Evolutionary conservation across 2,329 filamentous ascomycete species (phyloP), one percentile per base, ranked within the genome.

Genomic region (Chalara sp.): DNA sequence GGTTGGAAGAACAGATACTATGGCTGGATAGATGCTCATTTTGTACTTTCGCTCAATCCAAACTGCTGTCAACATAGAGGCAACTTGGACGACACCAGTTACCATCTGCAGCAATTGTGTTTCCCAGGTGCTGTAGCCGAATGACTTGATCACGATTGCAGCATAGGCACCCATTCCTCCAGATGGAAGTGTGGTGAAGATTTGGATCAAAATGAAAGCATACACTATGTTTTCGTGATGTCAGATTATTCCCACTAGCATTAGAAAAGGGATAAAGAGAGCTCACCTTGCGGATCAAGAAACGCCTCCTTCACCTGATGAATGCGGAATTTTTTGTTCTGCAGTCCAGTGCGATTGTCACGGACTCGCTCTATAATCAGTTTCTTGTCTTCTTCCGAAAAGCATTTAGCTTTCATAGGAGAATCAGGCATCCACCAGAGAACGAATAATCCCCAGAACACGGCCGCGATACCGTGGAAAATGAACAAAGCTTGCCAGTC

Each of bases 21-120:
- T 67, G 83, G 89, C 89, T 44, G 81, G 72, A 13, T 85, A 59
- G n/a, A 85, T 65, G 58, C 87, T 90, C 67, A 89, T 85, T n/a
- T 73, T 69, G 1, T 76, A 84, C 72, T 42, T 72, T 77, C 56
- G 84, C 82, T 28, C 76, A 66, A 6, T 8, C 41, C 41, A 43
- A 8, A 43, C 41, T 10, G 89, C 75, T 0, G 80, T 83, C 77
- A 89, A 85, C 49, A 89, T 76, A 37, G 87, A 76, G 48, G 87
- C 82, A 1, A 85, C 89, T 48, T 85, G 86, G 45, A 86, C 64
- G 61, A 87, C 79, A 5, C 86, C 86, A 0, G 88, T 71, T 0
- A 89, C 86, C 83, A 90, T 89, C 37, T 84, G 78, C 29, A 91
- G 70, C 1, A 91, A 71, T 67, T 89, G 86, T 0, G 86, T 88